These are phyloP conservation scores for Backusella australiensis DNA, from an alignment of 192 early-diverging fungal genomes.

Conservation along the genomic window DNA sequence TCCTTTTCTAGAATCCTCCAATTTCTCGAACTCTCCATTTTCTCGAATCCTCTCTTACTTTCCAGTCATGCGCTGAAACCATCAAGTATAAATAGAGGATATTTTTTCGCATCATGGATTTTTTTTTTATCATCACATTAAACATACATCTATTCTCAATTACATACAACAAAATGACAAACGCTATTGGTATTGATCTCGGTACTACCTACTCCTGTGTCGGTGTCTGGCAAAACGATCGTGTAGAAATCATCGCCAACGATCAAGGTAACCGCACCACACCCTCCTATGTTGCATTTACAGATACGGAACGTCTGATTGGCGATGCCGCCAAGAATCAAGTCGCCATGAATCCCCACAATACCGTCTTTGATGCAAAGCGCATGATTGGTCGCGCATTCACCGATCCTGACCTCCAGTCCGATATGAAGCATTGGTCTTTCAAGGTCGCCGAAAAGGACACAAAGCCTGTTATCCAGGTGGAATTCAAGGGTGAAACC, in stretches of 20 bases:
- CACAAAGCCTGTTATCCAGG: conserved; percentile 85
- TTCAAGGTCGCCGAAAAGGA: conserved; percentile 87
- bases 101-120: too few relatives aligned
- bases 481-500: conserved; percentile 93
- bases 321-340: conserved; percentile 99
- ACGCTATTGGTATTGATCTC: conserved; percentile 81
- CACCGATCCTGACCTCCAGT: conserved; percentile 86
- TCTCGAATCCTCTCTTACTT: conserved; percentile 23
- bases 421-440: conserved; percentile 98
- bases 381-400: conserved; percentile 95
- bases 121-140: too few relatives aligned
- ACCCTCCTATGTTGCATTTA: conserved; percentile 95
- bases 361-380: conserved; percentile 98
- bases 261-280: conserved; percentile 98
- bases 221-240: conserved; percentile 62
- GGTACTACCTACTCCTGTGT: conserved; percentile 96
- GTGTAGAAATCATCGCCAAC: conserved; percentile 94
- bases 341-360: conserved; percentile 94
- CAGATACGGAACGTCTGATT: conserved; percentile 93
- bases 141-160: too few relatives aligned
- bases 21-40: not conserved
- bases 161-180: too few relatives aligned
- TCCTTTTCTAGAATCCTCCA: too few relatives aligned
- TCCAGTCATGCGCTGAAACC: too few relatives aligned
- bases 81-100: too few relatives aligned